Evolutionary conservation across 345 rosid genomes (phyloP).

Genomic region (Eucalyptus regnans): DNA sequence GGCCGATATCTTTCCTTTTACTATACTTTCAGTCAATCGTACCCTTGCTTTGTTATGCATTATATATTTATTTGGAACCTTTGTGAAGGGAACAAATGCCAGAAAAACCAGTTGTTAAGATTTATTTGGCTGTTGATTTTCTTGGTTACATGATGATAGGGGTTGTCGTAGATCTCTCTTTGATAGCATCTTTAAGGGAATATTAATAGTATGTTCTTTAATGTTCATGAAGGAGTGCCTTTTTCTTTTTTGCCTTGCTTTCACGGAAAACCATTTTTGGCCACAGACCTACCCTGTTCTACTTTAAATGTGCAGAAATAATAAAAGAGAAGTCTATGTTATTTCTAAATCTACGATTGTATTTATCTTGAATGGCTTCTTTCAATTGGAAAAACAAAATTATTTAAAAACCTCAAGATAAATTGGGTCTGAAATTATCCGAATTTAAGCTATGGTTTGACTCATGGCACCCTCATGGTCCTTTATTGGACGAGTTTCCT

Average conservation of each 20-base stretch:
- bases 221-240: neutral
- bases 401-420: neutral
- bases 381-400: neutral
- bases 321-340: neutral
- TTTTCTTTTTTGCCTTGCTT: neutral
- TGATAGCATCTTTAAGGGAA: neutral
- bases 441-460: neutral
- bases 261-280: neutral
- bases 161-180: neutral
- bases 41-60: neutral
- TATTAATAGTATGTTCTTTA: neutral
- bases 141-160: neutral
- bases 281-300: neutral
- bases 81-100: neutral
- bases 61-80: neutral
- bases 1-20: neutral
- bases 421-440: neutral
- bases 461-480: neutral
- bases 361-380: neutral
- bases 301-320: neutral
- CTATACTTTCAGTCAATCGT: neutral
- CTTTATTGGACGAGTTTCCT: neutral
- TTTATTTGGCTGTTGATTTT: neutral
- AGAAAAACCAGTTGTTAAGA: neutral
- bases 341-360: neutral